Evolutionary conservation across 2,329 filamentous ascomycete genomes (phyloP).

Genomic region (Talaromyces sp.): DNA sequence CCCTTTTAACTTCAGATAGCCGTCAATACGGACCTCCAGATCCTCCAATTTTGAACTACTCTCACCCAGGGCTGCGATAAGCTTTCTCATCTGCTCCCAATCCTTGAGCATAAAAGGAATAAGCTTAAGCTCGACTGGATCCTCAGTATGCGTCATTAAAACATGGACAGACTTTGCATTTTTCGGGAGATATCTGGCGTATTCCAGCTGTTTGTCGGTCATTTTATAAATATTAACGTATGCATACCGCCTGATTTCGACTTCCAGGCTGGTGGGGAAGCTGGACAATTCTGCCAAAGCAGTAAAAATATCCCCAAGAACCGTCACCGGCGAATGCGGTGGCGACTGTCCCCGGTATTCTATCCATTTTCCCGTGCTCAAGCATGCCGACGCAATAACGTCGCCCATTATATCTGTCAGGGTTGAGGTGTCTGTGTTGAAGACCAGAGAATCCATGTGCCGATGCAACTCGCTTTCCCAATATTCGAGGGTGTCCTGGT

Average conservation of each 20-base stretch:
- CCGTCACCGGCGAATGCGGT: background rate
- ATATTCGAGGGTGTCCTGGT: too few relatives aligned
- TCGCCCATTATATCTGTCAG: too few relatives aligned
- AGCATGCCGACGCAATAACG: too few relatives aligned
- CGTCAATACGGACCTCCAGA: background rate
- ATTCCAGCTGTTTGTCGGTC: background rate
- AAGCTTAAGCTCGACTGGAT: background rate
- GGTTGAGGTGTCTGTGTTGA: too few relatives aligned
- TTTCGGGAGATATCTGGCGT: background rate
- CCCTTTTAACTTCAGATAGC: background rate
- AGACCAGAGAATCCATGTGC: too few relatives aligned
- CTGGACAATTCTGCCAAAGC: background rate
- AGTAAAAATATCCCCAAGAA: background rate
- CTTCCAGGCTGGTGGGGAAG: background rate
- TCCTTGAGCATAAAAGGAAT: background rate
- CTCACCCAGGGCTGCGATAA: background rate
- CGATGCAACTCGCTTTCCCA: too few relatives aligned
- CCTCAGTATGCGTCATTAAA: background rate
- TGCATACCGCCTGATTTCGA: background rate
- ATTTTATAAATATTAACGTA: background rate
- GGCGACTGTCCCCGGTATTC: too few relatives aligned
- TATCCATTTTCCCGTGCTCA: too few relatives aligned
- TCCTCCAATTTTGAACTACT: background rate
- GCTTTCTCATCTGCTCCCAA: background rate
- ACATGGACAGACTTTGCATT: background rate